phyloP scores from a whole-genome alignment of 768 basidiomycete genomes.

The Arthromyces matolae region DNA sequence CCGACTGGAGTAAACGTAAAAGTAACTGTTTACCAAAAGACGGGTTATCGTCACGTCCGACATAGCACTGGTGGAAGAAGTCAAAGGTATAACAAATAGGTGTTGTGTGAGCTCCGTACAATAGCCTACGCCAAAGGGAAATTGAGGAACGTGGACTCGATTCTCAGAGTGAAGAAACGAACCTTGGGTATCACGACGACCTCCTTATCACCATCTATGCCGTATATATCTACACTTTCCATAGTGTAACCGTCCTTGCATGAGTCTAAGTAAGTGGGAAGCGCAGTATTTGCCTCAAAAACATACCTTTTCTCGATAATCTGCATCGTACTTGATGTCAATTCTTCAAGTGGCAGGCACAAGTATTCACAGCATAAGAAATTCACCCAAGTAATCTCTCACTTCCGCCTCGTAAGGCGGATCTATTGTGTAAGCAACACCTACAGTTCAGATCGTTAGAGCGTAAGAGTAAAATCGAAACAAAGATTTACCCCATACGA shows the following conservation, averaged over 20 bases:
- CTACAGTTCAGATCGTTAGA: constrained; percentile 31
- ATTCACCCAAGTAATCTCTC: constrained; percentile 74
- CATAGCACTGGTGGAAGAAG: constrained; percentile 64
- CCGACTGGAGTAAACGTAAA: neutral
- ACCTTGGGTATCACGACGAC: constrained; percentile 55
- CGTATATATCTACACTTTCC: constrained; percentile 73
- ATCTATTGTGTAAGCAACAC: constrained; percentile 86
- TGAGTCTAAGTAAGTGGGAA: neutral
- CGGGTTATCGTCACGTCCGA: constrained; percentile 82
- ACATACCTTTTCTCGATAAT: constrained; percentile 84
- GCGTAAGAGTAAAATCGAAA: neutral
- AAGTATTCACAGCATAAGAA: neutral
- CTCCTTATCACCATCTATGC: constrained; percentile 49
- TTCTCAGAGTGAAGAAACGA: constrained; percentile 12
- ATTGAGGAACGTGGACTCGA: too few species aligned
- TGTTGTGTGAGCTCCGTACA: too few species aligned
- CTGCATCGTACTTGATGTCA: constrained; percentile 35
- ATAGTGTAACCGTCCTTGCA: constrained; percentile 88
- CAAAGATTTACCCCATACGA: constrained; percentile 87
- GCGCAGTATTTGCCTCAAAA: too few species aligned
- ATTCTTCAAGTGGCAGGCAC: neutral
- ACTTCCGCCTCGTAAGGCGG: constrained; percentile 71
- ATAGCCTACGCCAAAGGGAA: too few species aligned
- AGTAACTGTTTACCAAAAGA: constrained; percentile 71
- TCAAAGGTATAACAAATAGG: too few species aligned